Base-by-base conservation (phyloP, 371 early-diverging fungal genomes). In the Lichtheimia ornata region DNA sequence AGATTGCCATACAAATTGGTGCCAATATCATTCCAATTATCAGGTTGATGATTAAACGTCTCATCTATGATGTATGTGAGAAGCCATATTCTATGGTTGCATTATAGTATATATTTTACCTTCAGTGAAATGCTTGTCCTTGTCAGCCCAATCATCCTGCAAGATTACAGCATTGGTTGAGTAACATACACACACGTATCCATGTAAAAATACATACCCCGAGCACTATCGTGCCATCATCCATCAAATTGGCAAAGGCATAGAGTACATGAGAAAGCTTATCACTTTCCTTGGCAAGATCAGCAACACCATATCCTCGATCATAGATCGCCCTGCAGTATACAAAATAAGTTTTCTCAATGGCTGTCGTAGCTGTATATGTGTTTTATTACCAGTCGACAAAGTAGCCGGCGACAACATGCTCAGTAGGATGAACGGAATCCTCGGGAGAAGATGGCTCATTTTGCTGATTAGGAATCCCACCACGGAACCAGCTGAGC, bases 161-260 rank as follows among this genome's bases (percentile, higher is more conserved):
- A 63, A n/a, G 13, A 35, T 15, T 25, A 20, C 17, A 28, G 47
- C 22, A 24, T 7, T 12, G 4, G 12, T 17, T 47, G 35, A 40
- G 15, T 17, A 6, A 35, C 35, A 35, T 35, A 2, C 2, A 35
- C 11, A 35, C 6, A 35, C 11, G 2, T 35, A 11, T 22, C 22
- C 6, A 35, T 9, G 6, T 35, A 35, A 11, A 15, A 28, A n/a
- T 35, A 49, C 62, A 57, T 67, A 83, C 85, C 69, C 88, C 83
- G 5, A 88, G 74, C 18, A 85, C 68, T 13, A 90, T 82, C 1
- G 72, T 73, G 52, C 90, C 86, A 63, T 88, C 80, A 4, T 70
- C 75, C 43, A 83, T 72, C 20, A 94, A 77, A 71, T 94, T 92
- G 47, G 91, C 91, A 82, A 96, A 96, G 22, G 91, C 93, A 71